Percentiles rank a stretch among this genome's conserved stretches.
These are phyloP conservation scores for Fusarium robinianum DNA, from an alignment of 2,329 filamentous ascomycete species.

Conservation along the genomic window DNA sequence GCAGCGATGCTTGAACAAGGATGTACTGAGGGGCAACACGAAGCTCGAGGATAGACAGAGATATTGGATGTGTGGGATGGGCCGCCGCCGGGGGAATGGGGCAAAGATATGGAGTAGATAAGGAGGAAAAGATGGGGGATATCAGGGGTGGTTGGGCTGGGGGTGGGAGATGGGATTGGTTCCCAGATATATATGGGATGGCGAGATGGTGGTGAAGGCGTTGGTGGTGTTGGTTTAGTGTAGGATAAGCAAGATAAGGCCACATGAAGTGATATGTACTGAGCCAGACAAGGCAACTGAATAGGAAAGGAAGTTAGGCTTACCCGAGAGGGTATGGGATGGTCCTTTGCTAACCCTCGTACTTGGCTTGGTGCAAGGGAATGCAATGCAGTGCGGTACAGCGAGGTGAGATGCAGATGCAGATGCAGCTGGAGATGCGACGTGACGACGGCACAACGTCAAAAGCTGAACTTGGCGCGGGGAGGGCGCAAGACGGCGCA, in stretches of 20 bases:
- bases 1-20: no score
- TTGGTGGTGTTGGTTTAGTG: constrained; percentile 4
- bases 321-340: constrained; percentile 25
- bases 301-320: constrained; percentile 3
- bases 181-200: constrained; percentile 11
- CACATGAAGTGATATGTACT: constrained; percentile 4
- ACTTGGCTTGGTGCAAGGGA: constrained; percentile 20
- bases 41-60: background rate
- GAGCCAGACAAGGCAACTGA: constrained; percentile 4
- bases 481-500: constrained; percentile 22
- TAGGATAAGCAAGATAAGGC: constrained; percentile 1
- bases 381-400: constrained; percentile 10
- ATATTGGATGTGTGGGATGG: background rate
- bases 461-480: constrained; percentile 15
- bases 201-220: constrained; percentile 18
- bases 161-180: constrained; percentile 8
- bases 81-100: no score
- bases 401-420: constrained; percentile 10
- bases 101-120: constrained; percentile 26
- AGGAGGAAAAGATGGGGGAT: constrained; percentile 18
- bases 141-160: constrained; percentile 9
- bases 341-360: constrained; percentile 15
- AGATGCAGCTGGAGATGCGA: constrained; percentile 13
- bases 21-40: background rate
- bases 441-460: constrained; percentile 21